phyloP scores from a whole-genome alignment of 2,329 filamentous ascomycete species.

The Tolypocladium amazonense region DNA sequence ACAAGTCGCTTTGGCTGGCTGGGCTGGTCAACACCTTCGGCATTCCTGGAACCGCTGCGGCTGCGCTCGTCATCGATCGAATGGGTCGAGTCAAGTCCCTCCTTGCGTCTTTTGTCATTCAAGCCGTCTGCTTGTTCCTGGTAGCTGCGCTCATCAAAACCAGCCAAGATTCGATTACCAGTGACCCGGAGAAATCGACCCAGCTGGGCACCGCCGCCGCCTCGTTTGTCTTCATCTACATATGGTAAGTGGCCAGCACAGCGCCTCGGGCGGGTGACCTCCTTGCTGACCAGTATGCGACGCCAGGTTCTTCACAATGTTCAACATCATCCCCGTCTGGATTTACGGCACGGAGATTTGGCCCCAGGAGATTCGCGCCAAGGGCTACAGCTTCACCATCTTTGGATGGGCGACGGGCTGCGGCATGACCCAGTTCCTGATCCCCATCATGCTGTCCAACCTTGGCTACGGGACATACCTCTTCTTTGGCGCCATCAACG shows the following conservation, averaged over 20 bases:
- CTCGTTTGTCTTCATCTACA: constrained; percentile 13
- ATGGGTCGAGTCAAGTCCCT: constrained; percentile 27
- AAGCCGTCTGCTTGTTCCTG: constrained; percentile 16
- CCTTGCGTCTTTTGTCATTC: constrained; percentile 18
- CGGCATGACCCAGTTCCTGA: constrained; percentile 42
- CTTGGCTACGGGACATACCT: constrained; percentile 38
- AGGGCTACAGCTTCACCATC: constrained; percentile 48
- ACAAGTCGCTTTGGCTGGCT: constrained; percentile 25
- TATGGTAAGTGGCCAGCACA: constrained; percentile 7
- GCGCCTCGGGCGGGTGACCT: not conserved
- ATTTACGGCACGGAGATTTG: constrained; percentile 41
- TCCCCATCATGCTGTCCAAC: constrained; percentile 38
- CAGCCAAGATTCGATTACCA: constrained; percentile 6
- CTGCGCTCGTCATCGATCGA: constrained; percentile 38
- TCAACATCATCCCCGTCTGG: constrained; percentile 21
- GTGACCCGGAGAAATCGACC: constrained; percentile 5
- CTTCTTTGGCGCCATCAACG: constrained; percentile 38
- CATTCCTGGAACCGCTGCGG: constrained; percentile 38
- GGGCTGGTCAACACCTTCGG: constrained; percentile 41
- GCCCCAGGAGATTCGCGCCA: constrained; percentile 43
- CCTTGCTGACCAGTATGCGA: not conserved
- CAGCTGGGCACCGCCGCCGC: constrained; percentile 11
- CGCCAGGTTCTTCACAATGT: constrained; percentile 19
- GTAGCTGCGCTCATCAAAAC: constrained; percentile 22
- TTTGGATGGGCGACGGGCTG: constrained; percentile 48